A percentile compares a stretch with the other conserved stretches of the same genome.
These are phyloP conservation scores for Pseudogymnoascus sp. DNA, from an alignment of 2,329 filamentous ascomycete genomes.

Conservation along the genomic window DNA sequence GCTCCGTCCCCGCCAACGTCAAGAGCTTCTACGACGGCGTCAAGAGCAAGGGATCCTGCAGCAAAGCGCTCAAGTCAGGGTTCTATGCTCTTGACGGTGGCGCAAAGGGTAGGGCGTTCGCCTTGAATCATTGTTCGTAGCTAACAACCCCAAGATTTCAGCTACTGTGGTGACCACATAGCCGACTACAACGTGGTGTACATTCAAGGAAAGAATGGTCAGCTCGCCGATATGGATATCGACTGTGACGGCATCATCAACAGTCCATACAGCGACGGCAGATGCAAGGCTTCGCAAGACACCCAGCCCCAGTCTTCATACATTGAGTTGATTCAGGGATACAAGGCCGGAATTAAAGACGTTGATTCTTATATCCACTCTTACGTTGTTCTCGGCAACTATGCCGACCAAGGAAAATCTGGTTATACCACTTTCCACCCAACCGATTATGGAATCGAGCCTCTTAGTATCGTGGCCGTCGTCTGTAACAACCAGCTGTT, in stretches of 20 bases:
- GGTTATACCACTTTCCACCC: conserved; percentile 36
- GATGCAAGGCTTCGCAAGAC: conserved; percentile 38
- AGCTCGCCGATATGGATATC: conserved; percentile 49
- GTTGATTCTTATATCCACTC: conserved; percentile 45
- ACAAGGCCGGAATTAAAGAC: conserved; percentile 35
- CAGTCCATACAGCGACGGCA: conserved; percentile 35
- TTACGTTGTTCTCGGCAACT: conserved; percentile 48
- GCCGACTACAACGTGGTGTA: conserved; percentile 38
- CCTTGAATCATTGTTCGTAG: conserved; percentile 1
- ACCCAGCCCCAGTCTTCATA: conserved; percentile 44
- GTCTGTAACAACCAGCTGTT: conserved; percentile 44
- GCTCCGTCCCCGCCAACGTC: conserved; percentile 36
- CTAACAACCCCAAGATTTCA: conserved; percentile 22
- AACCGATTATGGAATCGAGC: conserved; percentile 36
- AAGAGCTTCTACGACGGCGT: conserved; percentile 36
- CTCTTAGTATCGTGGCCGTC: conserved; percentile 48
- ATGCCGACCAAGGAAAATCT: conserved; percentile 22
- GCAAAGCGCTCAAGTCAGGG: conserved; percentile 32
- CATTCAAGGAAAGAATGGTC: conserved; percentile 36
- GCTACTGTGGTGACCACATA: conserved; percentile 42
- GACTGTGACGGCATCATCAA: conserved; percentile 48
- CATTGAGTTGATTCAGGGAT: conserved; percentile 31
- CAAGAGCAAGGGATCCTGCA: conserved; percentile 32
- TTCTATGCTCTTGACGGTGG: conserved; percentile 35
- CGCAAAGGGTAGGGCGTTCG: conserved; percentile 28